These are phyloP conservation scores for Septoria linicola DNA, from an alignment of 2,329 filamentous ascomycete species.

Conservation along the genomic window DNA sequence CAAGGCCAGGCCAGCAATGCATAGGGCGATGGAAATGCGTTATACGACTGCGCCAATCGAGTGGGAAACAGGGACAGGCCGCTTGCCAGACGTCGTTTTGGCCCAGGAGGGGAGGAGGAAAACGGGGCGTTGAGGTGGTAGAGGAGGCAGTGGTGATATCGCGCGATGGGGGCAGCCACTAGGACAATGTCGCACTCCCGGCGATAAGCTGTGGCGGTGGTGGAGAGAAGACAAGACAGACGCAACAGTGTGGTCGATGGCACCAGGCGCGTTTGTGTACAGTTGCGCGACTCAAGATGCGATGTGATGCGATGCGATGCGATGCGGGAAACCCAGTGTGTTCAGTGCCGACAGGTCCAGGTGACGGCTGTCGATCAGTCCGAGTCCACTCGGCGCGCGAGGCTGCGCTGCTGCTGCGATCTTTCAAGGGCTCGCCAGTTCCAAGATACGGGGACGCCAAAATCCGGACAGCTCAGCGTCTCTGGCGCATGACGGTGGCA, in stretches of 20 bases:
- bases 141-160: too few relatives aligned
- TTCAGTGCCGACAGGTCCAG: conserved; percentile 8
- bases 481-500: conserved; percentile 8
- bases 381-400: conserved; percentile 8
- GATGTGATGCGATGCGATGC: conserved; percentile 1
- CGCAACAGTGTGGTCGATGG: background rate
- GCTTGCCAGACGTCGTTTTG: too few relatives aligned
- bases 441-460: background rate
- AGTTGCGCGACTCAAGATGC: background rate
- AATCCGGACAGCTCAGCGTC: conserved; percentile 1
- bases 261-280: background rate
- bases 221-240: background rate
- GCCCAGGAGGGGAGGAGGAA: too few relatives aligned
- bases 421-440: background rate
- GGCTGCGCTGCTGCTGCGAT: background rate
- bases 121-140: too few relatives aligned
- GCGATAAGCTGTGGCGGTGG: too few relatives aligned
- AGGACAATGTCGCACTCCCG: too few relatives aligned
- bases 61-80: too few relatives aligned
- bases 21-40: conserved; percentile 27
- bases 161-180: too few relatives aligned
- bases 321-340: conserved; percentile 11
- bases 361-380: conserved; percentile 15
- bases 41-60: background rate
- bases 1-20: conserved; percentile 30